Percentiles rank a stretch among this genome's conserved stretches.
phyloP scores from a whole-genome alignment of 2,329 filamentous ascomycete genomes.

The Fusarium sp. region DNA sequence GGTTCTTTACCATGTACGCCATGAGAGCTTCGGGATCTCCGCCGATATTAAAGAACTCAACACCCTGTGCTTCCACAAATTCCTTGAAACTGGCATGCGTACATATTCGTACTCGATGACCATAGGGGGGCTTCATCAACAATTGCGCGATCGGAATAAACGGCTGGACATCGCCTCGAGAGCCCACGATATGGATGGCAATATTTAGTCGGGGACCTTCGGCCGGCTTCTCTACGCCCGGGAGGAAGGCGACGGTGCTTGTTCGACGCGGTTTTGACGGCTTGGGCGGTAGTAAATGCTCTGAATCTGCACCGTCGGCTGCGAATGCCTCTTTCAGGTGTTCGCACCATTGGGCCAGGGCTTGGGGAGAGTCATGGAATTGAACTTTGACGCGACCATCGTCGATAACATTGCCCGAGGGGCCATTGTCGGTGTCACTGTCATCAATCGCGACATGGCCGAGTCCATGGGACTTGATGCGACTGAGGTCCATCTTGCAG shows the following conservation, averaged over 20 bases:
- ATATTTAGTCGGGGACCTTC: slow-evolving; percentile 42
- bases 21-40: slow-evolving; percentile 62
- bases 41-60: slow-evolving; percentile 67
- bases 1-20: slow-evolving; percentile 54
- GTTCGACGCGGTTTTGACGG: slow-evolving; percentile 31
- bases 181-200: slow-evolving; percentile 48
- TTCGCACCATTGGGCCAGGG: slow-evolving; percentile 41
- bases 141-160: slow-evolving; percentile 66
- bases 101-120: slow-evolving; percentile 65
- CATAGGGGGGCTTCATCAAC: slow-evolving; percentile 47
- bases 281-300: slow-evolving; percentile 11
- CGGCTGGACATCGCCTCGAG: slow-evolving; percentile 55
- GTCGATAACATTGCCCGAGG: slow-evolving; percentile 40
- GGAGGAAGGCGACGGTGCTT: slow-evolving; percentile 30
- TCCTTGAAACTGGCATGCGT: slow-evolving; percentile 64
- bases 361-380: slow-evolving; percentile 43
- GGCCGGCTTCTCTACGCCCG: slow-evolving; percentile 23
- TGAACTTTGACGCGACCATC: slow-evolving; percentile 46
- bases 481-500: slow-evolving; percentile 41
- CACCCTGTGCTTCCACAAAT: slow-evolving; percentile 60
- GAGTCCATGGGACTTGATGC: slow-evolving; percentile 40
- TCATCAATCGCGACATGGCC: slow-evolving; percentile 42
- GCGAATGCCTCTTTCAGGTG: slow-evolving; percentile 30
- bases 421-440: slow-evolving; percentile 24
- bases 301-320: background rate